Conservation (phyloP, 1,139 yeast species). For the Dujonia santamariae region DNA sequence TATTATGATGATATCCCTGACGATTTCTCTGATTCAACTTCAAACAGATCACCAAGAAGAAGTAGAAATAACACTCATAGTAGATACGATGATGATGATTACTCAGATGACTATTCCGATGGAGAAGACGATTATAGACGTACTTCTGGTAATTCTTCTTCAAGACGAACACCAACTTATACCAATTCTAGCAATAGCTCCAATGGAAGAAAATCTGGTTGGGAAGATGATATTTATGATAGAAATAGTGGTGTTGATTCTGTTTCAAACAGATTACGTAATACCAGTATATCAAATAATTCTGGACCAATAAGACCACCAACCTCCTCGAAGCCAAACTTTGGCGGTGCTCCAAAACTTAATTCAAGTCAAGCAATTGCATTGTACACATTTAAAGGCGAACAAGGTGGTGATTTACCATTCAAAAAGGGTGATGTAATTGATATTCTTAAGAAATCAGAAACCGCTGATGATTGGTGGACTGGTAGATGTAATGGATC, state of each 20-base stretch:
- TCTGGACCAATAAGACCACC: constrained; percentile 36
- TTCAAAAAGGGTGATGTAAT: constrained; percentile 96
- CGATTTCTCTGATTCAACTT: constrained; percentile 50
- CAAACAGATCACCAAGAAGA: constrained; percentile 30
- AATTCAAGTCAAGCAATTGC: constrained; percentile 83
- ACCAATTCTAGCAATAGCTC: constrained; percentile 1
- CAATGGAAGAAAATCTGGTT: constrained; percentile 41
- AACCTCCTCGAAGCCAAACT: constrained; percentile 51
- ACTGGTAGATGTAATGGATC: constrained; percentile 81
- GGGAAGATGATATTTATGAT: constrained; percentile 89
- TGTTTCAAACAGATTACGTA: constrained; percentile 29
- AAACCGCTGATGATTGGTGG: constrained; percentile 97
- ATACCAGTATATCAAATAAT: constrained; percentile 24
- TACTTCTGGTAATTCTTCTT: constrained; percentile 12
- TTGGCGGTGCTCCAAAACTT: constrained; percentile 40
- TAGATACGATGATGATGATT: constrained; percentile 35
- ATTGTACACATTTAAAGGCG: constrained; percentile 82
- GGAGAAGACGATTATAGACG: constrained; percentile 18
- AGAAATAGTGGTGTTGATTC: constrained; percentile 35
- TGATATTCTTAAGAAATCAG: constrained; percentile 78
- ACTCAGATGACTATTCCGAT: constrained; percentile 40
- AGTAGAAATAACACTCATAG: constrained; percentile 25
- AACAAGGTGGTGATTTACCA: constrained; percentile 85
- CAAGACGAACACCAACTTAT: constrained; percentile 16
- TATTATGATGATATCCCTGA: constrained; percentile 73